Evolutionary conservation across 257 asterid genomes (phyloP).

Genomic region (Cinchona pubescens): DNA sequence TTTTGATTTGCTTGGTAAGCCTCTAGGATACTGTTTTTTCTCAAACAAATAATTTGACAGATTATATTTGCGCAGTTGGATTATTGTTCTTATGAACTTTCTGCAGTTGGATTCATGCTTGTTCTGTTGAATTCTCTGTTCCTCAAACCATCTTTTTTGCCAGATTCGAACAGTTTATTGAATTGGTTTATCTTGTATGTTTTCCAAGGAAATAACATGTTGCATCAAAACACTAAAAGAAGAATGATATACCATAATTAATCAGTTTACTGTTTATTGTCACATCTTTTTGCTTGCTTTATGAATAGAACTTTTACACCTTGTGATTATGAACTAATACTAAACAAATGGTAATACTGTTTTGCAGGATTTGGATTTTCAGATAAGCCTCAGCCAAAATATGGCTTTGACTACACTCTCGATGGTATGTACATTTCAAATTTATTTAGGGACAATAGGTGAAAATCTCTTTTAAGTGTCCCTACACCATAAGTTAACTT

Average conservation of each 20-base stretch:
- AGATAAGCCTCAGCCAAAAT: constrained; percentile 89
- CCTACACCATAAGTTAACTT: neutral
- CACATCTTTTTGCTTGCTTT: neutral
- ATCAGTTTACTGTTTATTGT: neutral
- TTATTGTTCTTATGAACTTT: neutral
- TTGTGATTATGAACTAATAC: neutral
- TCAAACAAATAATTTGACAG: neutral
- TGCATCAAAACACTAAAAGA: neutral
- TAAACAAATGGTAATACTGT: constrained; percentile 12
- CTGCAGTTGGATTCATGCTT: neutral
- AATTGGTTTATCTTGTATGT: too few species aligned
- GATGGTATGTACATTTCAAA: constrained; percentile 47
- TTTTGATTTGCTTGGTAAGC: constrained; percentile 89
- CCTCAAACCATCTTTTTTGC: neutral
- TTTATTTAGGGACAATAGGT: neutral
- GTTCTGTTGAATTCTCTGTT: neutral
- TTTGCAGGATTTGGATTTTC: constrained; percentile 93
- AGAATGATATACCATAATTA: neutral
- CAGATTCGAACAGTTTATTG: too few species aligned
- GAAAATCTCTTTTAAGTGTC: neutral
- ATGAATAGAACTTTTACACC: neutral
- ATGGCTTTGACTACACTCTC: constrained; percentile 86
- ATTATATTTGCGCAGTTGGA: neutral
- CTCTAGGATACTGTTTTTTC: neutral
- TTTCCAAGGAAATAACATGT: too few species aligned